Conservation (phyloP, 345 rosid species). For the Mangifera indica region DNA sequence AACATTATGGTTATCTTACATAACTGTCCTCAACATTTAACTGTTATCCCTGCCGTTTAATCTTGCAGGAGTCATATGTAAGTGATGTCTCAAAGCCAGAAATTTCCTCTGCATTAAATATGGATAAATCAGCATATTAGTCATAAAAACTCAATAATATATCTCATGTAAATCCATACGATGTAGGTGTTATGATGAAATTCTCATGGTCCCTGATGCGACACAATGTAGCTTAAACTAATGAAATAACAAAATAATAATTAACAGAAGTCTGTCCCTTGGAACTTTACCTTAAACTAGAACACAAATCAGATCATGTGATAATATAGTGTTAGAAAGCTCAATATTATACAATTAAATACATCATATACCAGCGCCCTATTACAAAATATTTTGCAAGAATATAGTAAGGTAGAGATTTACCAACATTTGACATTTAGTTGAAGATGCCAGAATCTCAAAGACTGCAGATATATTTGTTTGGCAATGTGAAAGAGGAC, state of each 20-base stretch:
- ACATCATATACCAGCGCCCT: not conserved
- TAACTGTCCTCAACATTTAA: too few species aligned
- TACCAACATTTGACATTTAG: not conserved
- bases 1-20: too few species aligned
- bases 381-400: not conserved
- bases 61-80: too few species aligned
- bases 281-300: not conserved
- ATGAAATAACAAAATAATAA: not conserved
- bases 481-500: constrained; percentile 5
- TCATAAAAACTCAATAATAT: too few species aligned
- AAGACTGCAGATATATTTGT: not conserved
- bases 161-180: not conserved
- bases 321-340: not conserved
- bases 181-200: not conserved
- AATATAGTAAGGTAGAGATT: not conserved
- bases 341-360: constrained; percentile 11
- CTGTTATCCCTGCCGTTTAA: too few species aligned
- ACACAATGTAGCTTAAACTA: not conserved
- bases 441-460: not conserved
- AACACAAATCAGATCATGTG: not conserved
- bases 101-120: too few species aligned
- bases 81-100: too few species aligned
- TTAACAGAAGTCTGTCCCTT: not conserved
- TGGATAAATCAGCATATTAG: too few species aligned
- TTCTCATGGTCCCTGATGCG: not conserved